Percentiles rank a stretch among this genome's conserved stretches.
These are phyloP conservation scores for Spirogloea muscicola DNA, from an alignment of 139 green algal species.

Conservation along the genomic window DNA sequence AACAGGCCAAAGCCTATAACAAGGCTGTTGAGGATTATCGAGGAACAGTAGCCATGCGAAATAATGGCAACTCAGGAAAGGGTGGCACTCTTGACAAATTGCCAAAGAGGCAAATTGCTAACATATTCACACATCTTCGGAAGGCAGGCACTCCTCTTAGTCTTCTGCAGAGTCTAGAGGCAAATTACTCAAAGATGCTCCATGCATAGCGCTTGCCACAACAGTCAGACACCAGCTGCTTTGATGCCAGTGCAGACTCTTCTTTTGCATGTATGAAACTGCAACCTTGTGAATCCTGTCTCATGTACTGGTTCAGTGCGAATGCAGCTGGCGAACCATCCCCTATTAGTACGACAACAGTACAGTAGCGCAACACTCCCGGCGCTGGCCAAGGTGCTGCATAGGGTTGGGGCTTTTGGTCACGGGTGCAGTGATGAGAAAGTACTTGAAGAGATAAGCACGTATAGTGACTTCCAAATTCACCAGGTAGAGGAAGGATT, in stretches of 20 bases:
- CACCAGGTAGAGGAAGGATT: conserved; percentile 57
- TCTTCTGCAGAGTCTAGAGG: too few species aligned
- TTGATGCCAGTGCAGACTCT: too few species aligned
- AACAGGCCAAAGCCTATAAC: conserved; percentile 24
- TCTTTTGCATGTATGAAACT: too few species aligned
- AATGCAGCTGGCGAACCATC: conserved; percentile 84
- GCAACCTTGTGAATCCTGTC: too few species aligned
- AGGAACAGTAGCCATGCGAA: background rate
- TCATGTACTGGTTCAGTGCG: too few species aligned
- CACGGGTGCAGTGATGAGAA: conserved; percentile 36
- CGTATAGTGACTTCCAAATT: conserved; percentile 76
- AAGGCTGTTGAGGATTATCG: conserved; percentile 19
- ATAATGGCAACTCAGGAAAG: background rate
- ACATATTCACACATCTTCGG: conserved; percentile 88
- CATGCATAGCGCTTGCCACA: too few species aligned
- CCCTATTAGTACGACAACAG: conserved; percentile 74
- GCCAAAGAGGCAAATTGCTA: conserved; percentile 60
- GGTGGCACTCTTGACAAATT: background rate
- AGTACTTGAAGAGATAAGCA: conserved; percentile 60
- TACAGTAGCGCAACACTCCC: conserved; percentile 65
- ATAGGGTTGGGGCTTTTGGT: conserved; percentile 16
- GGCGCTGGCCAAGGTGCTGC: conserved; percentile 60
- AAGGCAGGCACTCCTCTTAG: too few species aligned
- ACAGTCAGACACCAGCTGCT: too few species aligned
- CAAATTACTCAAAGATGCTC: too few species aligned